Conservation (phyloP, 2,329 filamentous ascomycete species). For the Nigrospora oryzae region DNA sequence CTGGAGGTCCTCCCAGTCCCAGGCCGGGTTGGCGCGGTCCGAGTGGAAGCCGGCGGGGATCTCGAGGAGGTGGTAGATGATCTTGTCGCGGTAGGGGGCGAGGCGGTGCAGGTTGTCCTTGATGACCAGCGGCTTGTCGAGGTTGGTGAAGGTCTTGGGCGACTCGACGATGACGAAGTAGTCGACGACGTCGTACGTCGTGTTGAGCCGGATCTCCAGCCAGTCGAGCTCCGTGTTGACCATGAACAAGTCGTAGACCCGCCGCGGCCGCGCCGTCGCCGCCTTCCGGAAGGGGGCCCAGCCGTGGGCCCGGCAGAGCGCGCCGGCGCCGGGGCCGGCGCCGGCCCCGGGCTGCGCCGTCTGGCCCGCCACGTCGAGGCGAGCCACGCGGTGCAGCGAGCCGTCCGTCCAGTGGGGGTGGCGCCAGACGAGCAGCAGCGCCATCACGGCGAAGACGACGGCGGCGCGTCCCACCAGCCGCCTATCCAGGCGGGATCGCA, state of each 20-base stretch:
- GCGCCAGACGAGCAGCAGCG: slow-evolving; percentile 15
- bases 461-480: neutral
- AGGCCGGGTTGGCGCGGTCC: slow-evolving; percentile 24
- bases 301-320: slow-evolving; percentile 26
- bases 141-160: slow-evolving; percentile 47
- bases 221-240: slow-evolving; percentile 57
- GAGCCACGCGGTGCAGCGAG: slow-evolving; percentile 15
- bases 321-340: slow-evolving; percentile 8
- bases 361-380: slow-evolving; percentile 8
- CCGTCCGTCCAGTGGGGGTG: slow-evolving; percentile 20
- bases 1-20: slow-evolving; percentile 41
- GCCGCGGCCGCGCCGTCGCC: slow-evolving; percentile 23
- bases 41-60: slow-evolving; percentile 32
- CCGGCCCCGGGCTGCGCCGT: slow-evolving; percentile 1
- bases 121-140: slow-evolving; percentile 44
- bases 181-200: slow-evolving; percentile 49
- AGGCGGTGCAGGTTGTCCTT: slow-evolving; percentile 44
- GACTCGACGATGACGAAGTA: slow-evolving; percentile 59
- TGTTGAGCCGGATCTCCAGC: slow-evolving; percentile 55
- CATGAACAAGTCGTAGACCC: slow-evolving; percentile 55
- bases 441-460: slow-evolving; percentile 4
- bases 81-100: slow-evolving; percentile 45
- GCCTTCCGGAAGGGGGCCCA: slow-evolving; percentile 23
- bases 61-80: slow-evolving; percentile 48
- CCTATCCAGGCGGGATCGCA: too few species aligned